Conservation (phyloP, 106 monocot species). For the Dioscorea dumetorum region DNA sequence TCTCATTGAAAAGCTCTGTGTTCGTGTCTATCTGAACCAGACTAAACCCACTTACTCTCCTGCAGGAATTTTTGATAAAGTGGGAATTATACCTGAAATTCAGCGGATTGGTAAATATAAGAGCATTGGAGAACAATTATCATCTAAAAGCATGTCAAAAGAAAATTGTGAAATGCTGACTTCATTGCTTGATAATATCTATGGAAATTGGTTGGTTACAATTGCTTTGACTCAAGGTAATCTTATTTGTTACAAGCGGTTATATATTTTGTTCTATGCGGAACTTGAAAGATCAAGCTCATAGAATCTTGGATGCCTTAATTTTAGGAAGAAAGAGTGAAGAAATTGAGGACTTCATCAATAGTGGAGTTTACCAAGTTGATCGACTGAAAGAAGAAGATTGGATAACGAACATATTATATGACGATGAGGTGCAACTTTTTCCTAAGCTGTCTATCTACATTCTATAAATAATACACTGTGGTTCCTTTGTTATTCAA, state of each 20-base stretch:
- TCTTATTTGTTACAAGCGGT: background rate
- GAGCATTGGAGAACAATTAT: constrained; percentile 77
- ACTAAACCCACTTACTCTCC: constrained; percentile 1
- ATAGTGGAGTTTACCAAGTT: constrained; percentile 88
- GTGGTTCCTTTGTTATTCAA: no score
- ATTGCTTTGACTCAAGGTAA: constrained; percentile 70
- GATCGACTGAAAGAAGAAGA: constrained; percentile 94
- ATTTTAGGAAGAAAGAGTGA: constrained; percentile 60
- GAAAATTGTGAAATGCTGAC: constrained; percentile 91
- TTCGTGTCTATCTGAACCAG: no score
- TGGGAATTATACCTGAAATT: constrained; percentile 83
- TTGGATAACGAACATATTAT: constrained; percentile 81
- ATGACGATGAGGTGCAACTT: constrained; percentile 88
- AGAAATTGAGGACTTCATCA: constrained; percentile 72
- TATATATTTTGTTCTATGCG: no score
- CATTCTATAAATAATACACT: no score
- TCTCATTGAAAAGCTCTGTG: no score
- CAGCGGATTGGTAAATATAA: constrained; percentile 88
- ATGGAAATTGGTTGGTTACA: constrained; percentile 86
- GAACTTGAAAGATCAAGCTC: background rate
- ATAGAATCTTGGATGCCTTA: constrained; percentile 15
- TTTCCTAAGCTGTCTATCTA: background rate
- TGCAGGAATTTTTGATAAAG: constrained; percentile 86
- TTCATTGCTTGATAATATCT: constrained; percentile 76
- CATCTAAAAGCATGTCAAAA: constrained; percentile 71